phyloP scores from a whole-genome alignment of 2,329 filamentous ascomycete species.

The Sporothrix pseudoabietina region DNA sequence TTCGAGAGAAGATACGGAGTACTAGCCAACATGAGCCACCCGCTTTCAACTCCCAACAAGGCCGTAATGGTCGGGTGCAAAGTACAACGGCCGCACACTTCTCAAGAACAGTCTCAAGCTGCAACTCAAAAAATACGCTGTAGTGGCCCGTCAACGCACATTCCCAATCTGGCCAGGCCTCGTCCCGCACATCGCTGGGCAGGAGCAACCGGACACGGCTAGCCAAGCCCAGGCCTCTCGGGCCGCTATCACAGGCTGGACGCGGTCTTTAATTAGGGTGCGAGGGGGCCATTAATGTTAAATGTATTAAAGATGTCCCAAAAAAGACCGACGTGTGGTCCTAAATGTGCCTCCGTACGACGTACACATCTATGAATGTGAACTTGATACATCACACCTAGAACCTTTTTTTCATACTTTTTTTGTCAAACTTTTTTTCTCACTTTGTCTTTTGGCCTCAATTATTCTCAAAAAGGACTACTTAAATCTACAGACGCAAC shows the following conservation, averaged over 20 bases:
- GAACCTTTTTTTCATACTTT: not conserved
- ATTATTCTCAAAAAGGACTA: not conserved
- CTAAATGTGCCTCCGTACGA: no score
- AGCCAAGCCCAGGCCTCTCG: constrained; percentile 2
- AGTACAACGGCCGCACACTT: not conserved
- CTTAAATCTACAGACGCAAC: not conserved
- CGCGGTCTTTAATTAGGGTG: not conserved
- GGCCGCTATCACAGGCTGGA: constrained; percentile 10
- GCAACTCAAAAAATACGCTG: not conserved
- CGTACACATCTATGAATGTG: no score
- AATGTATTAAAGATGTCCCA: not conserved
- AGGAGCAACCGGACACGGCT: not conserved
- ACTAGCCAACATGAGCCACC: not conserved
- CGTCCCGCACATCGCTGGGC: not conserved
- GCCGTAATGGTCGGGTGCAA: not conserved
- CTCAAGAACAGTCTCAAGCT: not conserved
- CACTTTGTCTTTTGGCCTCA: no score
- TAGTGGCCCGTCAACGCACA: not conserved
- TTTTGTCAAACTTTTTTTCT: not conserved
- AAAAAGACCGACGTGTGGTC: not conserved
- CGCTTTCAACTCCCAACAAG: not conserved
- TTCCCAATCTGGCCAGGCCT: constrained; percentile 10
- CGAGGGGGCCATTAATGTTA: not conserved
- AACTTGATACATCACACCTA: no score
- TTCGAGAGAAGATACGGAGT: no score